Evolutionary conservation across 768 basidiomycete species (phyloP).

Genomic region (Boletus vermiculosoides): DNA sequence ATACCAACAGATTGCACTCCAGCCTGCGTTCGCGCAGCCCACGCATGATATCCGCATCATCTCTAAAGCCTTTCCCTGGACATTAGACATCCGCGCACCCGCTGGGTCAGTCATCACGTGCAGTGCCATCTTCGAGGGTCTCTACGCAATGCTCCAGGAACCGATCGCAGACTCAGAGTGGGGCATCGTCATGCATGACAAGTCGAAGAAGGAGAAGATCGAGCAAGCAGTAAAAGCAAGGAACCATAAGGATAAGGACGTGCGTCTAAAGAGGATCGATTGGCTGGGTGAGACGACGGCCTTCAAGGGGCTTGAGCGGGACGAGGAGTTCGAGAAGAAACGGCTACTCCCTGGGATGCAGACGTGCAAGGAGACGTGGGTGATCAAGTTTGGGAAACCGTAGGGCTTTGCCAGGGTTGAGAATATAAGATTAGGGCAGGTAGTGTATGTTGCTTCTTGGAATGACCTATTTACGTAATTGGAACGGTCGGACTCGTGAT

Average conservation of each 20-base stretch:
- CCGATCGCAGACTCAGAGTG: slow-evolving; percentile 66
- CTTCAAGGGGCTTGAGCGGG: slow-evolving; percentile 62
- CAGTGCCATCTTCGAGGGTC: slow-evolving; percentile 52
- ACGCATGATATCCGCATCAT: slow-evolving; percentile 46
- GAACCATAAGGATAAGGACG: slow-evolving; percentile 36
- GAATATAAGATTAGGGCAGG: neutral
- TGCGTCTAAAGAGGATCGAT: slow-evolving; percentile 55
- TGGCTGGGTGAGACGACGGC: slow-evolving; percentile 57
- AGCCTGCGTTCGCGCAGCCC: slow-evolving; percentile 39
- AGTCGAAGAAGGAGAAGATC: slow-evolving; percentile 42
- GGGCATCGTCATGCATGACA: slow-evolving; percentile 50
- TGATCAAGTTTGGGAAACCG: slow-evolving; percentile 46
- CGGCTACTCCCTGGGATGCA: slow-evolving; percentile 47
- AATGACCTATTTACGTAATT: no score
- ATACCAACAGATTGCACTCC: slow-evolving; percentile 38
- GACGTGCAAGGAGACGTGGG: slow-evolving; percentile 54
- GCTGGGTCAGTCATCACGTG: slow-evolving; percentile 41
- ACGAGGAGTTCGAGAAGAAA: slow-evolving; percentile 53
- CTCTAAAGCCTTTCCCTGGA: slow-evolving; percentile 65
- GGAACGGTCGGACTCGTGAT: no score
- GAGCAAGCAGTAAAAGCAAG: slow-evolving; percentile 54
- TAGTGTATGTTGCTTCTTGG: neutral
- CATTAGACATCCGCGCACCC: slow-evolving; percentile 49
- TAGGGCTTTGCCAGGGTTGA: slow-evolving; percentile 4
- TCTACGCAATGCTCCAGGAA: slow-evolving; percentile 50